These are phyloP conservation scores for Aspergillus intermedius DNA, from an alignment of 2,329 filamentous ascomycete genomes.

Conservation along the genomic window DNA sequence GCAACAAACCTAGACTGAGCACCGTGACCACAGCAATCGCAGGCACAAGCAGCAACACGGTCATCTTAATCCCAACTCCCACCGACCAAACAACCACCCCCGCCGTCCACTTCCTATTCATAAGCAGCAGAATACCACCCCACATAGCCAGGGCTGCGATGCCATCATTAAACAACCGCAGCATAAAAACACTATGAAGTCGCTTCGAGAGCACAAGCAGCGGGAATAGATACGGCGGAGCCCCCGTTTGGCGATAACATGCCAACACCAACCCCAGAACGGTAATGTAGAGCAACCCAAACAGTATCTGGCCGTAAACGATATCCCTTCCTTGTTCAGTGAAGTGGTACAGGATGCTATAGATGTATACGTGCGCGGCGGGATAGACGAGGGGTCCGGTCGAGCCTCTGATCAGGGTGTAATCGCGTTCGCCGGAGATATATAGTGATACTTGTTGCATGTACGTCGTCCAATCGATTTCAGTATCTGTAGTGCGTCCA, in stretches of 20 bases:
- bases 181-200: constrained; percentile 84
- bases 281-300: constrained; percentile 69
- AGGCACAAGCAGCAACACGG: constrained; percentile 72
- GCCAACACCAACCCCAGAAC: constrained; percentile 71
- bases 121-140: constrained; percentile 69
- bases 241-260: constrained; percentile 56
- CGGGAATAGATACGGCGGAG: constrained; percentile 78
- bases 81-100: constrained; percentile 68
- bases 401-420: constrained; percentile 73
- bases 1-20: constrained; percentile 61
- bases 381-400: constrained; percentile 95
- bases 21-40: constrained; percentile 72
- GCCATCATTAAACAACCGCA: constrained; percentile 93
- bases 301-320: constrained; percentile 72
- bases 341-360: constrained; percentile 68
- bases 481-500: constrained; percentile 61
- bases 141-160: constrained; percentile 81
- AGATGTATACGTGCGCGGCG: constrained; percentile 87
- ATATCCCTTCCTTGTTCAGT: constrained; percentile 74
- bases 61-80: constrained; percentile 94
- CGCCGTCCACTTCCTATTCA: constrained; percentile 65
- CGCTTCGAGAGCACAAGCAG: constrained; percentile 84
- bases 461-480: constrained; percentile 96
- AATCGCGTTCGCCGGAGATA: constrained; percentile 78
- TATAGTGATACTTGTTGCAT: constrained; percentile 87